phyloP scores from a whole-genome alignment of 2,329 filamentous ascomycete genomes.

The Penicillium sp. region DNA sequence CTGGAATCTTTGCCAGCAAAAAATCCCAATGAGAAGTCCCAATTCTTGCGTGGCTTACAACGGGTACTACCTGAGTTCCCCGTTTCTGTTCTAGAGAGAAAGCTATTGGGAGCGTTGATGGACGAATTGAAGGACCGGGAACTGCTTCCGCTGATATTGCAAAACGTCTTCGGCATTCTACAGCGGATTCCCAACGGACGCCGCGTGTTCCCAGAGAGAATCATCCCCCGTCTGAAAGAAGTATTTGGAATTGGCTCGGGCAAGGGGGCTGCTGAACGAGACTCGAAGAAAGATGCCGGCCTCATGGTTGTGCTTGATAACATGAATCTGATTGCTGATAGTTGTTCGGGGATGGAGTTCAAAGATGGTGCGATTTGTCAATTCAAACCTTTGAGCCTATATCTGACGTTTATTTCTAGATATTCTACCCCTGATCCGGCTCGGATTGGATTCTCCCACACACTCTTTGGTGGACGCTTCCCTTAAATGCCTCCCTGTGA shows the following conservation, averaged over 20 bases:
- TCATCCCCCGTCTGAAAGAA: conserved; percentile 80
- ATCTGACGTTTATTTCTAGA: conserved; percentile 52
- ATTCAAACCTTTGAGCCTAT: conserved; percentile 2
- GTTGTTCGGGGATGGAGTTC: conserved; percentile 87
- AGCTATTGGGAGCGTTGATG: conserved; percentile 80
- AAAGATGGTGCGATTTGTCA: conserved; percentile 68
- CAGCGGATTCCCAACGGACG: conserved; percentile 72
- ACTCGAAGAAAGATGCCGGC: conserved; percentile 80
- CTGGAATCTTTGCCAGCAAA: conserved; percentile 88
- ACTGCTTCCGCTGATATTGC: conserved; percentile 76
- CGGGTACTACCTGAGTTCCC: conserved; percentile 90
- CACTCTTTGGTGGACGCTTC: conserved; percentile 86
- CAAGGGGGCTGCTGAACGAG: conserved; percentile 63
- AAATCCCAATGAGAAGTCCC: conserved; percentile 82
- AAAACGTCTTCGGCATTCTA: conserved; percentile 90
- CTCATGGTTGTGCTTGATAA: conserved; percentile 90
- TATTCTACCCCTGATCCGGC: conserved; percentile 78
- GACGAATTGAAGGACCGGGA: conserved; percentile 94
- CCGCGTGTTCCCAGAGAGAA: conserved; percentile 76
- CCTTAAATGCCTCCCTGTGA: conserved; percentile 70
- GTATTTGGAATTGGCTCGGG: conserved; percentile 65
- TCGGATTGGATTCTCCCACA: conserved; percentile 83
- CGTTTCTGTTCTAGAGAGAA: conserved; percentile 89
- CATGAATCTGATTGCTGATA: conserved; percentile 70
- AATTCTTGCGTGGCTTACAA: conserved; percentile 84